Percentiles rank a stretch among this genome's conserved stretches.
Evolutionary conservation across 1,139 yeast genomes (phyloP).

Genomic region (Debaryomyces coudertii): DNA sequence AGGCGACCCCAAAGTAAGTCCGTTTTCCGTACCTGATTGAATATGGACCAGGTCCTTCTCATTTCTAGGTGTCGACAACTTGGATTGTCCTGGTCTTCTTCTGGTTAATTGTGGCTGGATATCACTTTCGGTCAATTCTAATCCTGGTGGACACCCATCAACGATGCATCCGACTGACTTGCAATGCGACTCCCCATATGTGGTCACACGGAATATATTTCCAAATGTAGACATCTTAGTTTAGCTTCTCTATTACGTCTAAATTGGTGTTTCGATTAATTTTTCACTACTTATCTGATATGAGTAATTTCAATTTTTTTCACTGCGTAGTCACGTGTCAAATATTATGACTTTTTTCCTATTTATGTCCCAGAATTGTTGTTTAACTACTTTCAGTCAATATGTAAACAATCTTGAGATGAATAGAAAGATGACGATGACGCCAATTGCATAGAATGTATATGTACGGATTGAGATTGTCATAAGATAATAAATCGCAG

Average conservation of each 20-base stretch:
- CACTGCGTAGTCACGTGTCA: not conserved
- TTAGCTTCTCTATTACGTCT: not conserved
- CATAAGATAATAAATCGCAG: not conserved
- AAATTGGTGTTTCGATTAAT: not conserved
- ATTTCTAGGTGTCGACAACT: slow-evolving; percentile 89
- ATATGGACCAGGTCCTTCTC: slow-evolving; percentile 92
- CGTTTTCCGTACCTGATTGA: slow-evolving; percentile 93
- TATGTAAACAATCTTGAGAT: slow-evolving; percentile 5
- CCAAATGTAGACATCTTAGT: slow-evolving; percentile 48
- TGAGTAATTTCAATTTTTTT: slow-evolving; percentile 7
- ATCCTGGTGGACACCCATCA: slow-evolving; percentile 97
- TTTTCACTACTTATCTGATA: slow-evolving; percentile 4
- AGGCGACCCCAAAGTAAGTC: slow-evolving; percentile 91
- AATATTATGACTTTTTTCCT: not conserved
- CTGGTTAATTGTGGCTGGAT: slow-evolving; percentile 94
- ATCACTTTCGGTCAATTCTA: slow-evolving; percentile 80
- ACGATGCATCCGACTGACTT: slow-evolving; percentile 98
- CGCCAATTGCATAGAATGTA: not conserved
- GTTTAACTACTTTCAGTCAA: slow-evolving; percentile 4
- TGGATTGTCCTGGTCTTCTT: slow-evolving; percentile 97
- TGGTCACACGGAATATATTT: slow-evolving; percentile 67
- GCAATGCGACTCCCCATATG: slow-evolving; percentile 98
- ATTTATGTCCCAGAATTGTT: not conserved
- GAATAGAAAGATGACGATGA: not conserved
- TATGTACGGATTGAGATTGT: not conserved